Evolutionary conservation across 2,329 filamentous ascomycete genomes (phyloP).

Genomic region (Exophiala alcalophila): DNA sequence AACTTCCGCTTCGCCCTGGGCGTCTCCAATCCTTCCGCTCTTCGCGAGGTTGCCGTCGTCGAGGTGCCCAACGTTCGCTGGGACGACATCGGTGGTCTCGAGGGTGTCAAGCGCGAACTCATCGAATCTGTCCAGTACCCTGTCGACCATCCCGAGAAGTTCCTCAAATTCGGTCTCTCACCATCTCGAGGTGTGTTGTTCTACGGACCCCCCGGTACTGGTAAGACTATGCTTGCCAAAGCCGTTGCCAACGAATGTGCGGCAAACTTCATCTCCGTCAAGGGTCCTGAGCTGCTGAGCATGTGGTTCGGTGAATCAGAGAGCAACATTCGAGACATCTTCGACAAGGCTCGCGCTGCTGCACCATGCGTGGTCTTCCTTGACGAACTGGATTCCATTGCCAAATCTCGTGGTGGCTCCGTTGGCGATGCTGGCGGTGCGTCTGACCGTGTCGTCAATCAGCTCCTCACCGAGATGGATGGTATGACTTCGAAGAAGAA

Average conservation of each 20-base stretch:
- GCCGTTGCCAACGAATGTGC: slow-evolving; percentile 98
- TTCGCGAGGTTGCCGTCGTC: slow-evolving; percentile 97
- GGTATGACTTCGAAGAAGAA: slow-evolving; percentile 99
- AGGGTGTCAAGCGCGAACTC: slow-evolving; percentile 98
- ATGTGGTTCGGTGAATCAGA: slow-evolving; percentile 99
- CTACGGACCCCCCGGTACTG: slow-evolving; percentile 98
- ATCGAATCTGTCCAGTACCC: slow-evolving; percentile 99
- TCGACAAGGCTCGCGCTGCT: slow-evolving; percentile 97
- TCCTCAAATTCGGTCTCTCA: slow-evolving; percentile 99
- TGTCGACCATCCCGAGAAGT: slow-evolving; percentile 98
- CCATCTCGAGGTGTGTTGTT: slow-evolving; percentile 98
- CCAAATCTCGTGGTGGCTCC: slow-evolving; percentile 97
- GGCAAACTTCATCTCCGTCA: slow-evolving; percentile 99
- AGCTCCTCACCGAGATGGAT: slow-evolving; percentile 99
- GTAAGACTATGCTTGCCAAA: slow-evolving; percentile 99
- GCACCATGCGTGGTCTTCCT: slow-evolving; percentile 98
- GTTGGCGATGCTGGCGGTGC: slow-evolving; percentile 95
- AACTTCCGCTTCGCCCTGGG: slow-evolving; percentile 99
- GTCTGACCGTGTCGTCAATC: slow-evolving; percentile 99
- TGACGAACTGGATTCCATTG: slow-evolving; percentile 97
- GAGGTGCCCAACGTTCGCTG: slow-evolving; percentile 99
- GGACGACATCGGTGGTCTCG: slow-evolving; percentile 99
- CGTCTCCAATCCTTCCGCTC: slow-evolving; percentile 96
- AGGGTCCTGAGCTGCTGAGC: slow-evolving; percentile 94
- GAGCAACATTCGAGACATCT: slow-evolving; percentile 99